Evolutionary conservation across 176 grass and related monocot genomes (phyloP).

Genomic region (Calamus simplicifolius): DNA sequence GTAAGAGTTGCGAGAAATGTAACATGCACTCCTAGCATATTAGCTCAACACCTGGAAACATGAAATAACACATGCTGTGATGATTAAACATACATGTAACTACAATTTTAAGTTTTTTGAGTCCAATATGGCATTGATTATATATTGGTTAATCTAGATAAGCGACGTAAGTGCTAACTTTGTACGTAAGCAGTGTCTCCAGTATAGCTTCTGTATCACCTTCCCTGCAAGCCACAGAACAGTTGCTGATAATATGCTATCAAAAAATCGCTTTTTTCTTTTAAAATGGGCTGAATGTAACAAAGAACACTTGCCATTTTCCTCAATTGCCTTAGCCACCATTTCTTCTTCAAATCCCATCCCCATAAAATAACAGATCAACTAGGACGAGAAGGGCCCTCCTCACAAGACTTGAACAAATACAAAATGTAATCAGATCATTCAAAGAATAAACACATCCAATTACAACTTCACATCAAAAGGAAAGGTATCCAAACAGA

Average conservation of each 20-base stretch:
- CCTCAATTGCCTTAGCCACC: constrained; percentile 38
- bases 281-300: background rate
- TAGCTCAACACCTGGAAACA: constrained; percentile 9
- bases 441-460: too few relatives aligned
- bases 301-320: constrained; percentile 33
- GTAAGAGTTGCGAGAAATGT: background rate
- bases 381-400: constrained; percentile 15
- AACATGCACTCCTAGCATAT: background rate
- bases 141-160: background rate
- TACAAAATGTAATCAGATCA: too few relatives aligned
- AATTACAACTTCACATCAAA: too few relatives aligned
- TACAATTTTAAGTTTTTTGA: background rate
- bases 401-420: constrained; percentile 27
- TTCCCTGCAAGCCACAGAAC: constrained; percentile 33
- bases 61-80: constrained; percentile 1
- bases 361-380: constrained; percentile 24
- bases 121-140: background rate
- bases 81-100: background rate
- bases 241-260: background rate
- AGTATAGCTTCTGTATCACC: constrained; percentile 53
- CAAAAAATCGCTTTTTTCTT: background rate
- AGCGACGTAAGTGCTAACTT: constrained; percentile 24
- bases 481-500: background rate
- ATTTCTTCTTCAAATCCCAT: constrained; percentile 55
- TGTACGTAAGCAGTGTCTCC: constrained; percentile 65